These are phyloP conservation scores for Leccinum truebloodii DNA, from an alignment of 768 basidiomycete genomes.

Conservation along the genomic window DNA sequence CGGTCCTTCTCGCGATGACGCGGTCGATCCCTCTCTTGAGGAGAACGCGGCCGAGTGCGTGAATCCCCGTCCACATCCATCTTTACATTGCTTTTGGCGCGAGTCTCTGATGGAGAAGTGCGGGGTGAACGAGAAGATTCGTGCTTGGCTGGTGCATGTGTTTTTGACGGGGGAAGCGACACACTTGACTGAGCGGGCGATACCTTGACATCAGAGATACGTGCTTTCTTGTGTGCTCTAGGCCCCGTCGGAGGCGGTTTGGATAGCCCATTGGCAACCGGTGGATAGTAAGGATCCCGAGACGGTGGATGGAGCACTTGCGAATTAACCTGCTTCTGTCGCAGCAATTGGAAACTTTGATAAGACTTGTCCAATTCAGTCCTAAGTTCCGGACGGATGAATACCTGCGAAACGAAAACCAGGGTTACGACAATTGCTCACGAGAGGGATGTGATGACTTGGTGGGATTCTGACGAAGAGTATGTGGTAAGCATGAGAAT, in stretches of 20 bases:
- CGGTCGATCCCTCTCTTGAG: slow-evolving; percentile 42
- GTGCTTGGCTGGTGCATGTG: slow-evolving; percentile 22
- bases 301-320: slow-evolving; percentile 39
- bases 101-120: slow-evolving; percentile 29
- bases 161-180: slow-evolving; percentile 31
- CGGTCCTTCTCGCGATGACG: slow-evolving; percentile 40
- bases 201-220: slow-evolving; percentile 56
- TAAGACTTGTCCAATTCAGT: slow-evolving; percentile 78
- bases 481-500: slow-evolving; percentile 8
- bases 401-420: slow-evolving; percentile 11
- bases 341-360: slow-evolving; percentile 53
- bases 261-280: slow-evolving; percentile 34
- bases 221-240: slow-evolving; percentile 77
- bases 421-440: slow-evolving; percentile 40
- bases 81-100: slow-evolving; percentile 35
- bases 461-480: slow-evolving; percentile 67
- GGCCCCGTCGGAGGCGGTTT: slow-evolving; percentile 78
- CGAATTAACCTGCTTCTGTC: slow-evolving; percentile 38
- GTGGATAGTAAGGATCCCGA: slow-evolving; percentile 45
- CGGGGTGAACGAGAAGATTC: slow-evolving; percentile 34
- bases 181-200: slow-evolving; percentile 36
- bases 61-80: slow-evolving; percentile 62
- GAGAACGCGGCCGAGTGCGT: slow-evolving; percentile 44
- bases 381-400: slow-evolving; percentile 39
- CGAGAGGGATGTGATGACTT: slow-evolving; percentile 70